A percentile compares a stretch with the other conserved stretches of the same genome.
These are phyloP conservation scores for Lumnitzera racemosa DNA, from an alignment of 345 rosid species.

Conservation along the genomic window DNA sequence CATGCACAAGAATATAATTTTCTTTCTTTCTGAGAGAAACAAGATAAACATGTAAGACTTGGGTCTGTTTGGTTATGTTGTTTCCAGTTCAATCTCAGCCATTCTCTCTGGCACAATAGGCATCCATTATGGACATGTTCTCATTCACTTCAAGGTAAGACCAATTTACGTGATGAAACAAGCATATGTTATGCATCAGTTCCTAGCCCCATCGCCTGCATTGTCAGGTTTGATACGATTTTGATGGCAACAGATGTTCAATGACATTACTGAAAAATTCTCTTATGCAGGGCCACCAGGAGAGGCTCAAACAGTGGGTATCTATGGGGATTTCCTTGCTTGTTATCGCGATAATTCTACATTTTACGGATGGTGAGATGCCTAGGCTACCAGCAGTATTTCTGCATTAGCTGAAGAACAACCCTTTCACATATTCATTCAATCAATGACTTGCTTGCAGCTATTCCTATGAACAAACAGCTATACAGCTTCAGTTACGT, in stretches of 20 bases:
- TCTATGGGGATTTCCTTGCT: slow-evolving; percentile 37
- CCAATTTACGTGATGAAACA: too few relatives aligned
- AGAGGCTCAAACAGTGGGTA: slow-evolving; percentile 63
- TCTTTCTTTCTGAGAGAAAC: background rate
- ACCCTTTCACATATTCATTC: too few relatives aligned
- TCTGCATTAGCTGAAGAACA: background rate
- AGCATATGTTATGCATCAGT: too few relatives aligned
- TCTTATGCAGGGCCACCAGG: slow-evolving; percentile 35
- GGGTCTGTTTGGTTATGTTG: background rate
- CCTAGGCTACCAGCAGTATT: background rate
- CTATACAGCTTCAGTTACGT: slow-evolving; percentile 62
- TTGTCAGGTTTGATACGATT: too few relatives aligned
- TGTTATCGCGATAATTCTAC: slow-evolving; percentile 36
- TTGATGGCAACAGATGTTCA: background rate
- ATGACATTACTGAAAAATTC: background rate
- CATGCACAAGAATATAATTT: background rate
- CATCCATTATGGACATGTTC: slow-evolving; percentile 54
- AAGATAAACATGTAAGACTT: background rate
- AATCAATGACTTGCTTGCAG: slow-evolving; percentile 18
- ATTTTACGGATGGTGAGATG: slow-evolving; percentile 48
- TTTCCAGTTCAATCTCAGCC: slow-evolving; percentile 40
- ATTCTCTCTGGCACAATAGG: slow-evolving; percentile 60
- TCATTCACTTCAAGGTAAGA: slow-evolving; percentile 62
- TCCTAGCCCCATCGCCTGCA: too few relatives aligned
- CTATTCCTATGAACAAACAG: slow-evolving; percentile 67